phyloP scores from a whole-genome alignment of 1,139 yeast genomes.

The Pichia sp. region DNA sequence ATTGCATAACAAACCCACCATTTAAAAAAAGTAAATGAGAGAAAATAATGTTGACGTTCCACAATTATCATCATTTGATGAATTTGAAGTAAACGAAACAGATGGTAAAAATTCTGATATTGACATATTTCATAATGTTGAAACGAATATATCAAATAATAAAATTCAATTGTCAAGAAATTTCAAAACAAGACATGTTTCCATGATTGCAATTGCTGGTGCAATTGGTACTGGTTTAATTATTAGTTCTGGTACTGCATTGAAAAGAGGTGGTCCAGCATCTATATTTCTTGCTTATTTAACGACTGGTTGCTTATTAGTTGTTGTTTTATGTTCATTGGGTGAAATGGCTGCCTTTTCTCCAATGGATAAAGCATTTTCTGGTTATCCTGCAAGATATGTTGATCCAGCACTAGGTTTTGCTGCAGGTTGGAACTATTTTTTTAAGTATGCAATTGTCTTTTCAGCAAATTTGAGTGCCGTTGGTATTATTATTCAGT shows the following conservation, averaged over 20 bases:
- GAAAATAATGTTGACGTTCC: background rate
- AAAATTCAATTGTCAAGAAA: slow-evolving; percentile 12
- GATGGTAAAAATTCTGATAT: background rate
- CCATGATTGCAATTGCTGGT: slow-evolving; percentile 36
- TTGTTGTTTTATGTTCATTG: slow-evolving; percentile 42
- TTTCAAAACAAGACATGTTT: slow-evolving; percentile 37
- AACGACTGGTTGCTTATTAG: slow-evolving; percentile 41
- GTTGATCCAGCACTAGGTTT: slow-evolving; percentile 68
- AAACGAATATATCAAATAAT: background rate
- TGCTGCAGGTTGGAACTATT: slow-evolving; percentile 66
- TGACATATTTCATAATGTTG: background rate
- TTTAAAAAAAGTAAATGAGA: background rate
- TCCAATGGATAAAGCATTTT: slow-evolving; percentile 64
- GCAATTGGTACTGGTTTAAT: slow-evolving; percentile 42
- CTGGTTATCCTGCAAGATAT: slow-evolving; percentile 63
- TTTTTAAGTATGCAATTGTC: slow-evolving; percentile 56
- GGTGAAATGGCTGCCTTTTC: slow-evolving; percentile 49
- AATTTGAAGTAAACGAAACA: background rate
- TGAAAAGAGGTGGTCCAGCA: slow-evolving; percentile 45
- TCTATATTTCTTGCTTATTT: slow-evolving; percentile 40
- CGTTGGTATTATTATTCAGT: slow-evolving; percentile 54
- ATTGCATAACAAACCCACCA: background rate
- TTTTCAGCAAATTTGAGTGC: slow-evolving; percentile 60
- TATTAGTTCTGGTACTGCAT: slow-evolving; percentile 46
- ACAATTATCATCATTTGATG: background rate